Percentiles rank a stretch among this genome's conserved stretches.
These are phyloP conservation scores for Umbelopsis sp. DNA, from an alignment of 371 early-diverging fungal species.

Conservation along the genomic window DNA sequence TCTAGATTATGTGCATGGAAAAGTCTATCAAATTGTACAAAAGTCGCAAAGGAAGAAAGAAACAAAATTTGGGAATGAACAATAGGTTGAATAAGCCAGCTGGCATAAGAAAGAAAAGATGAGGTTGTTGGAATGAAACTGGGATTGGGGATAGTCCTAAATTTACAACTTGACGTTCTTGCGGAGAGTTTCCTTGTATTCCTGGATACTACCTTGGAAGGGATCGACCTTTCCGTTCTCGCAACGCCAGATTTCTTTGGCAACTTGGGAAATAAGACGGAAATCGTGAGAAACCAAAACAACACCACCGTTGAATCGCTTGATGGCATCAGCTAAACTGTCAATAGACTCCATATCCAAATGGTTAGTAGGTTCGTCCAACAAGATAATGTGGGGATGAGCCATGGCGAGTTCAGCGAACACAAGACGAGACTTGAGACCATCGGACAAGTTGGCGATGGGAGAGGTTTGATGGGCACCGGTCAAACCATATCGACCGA, in stretches of 20 bases:
- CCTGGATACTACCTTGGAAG: slow-evolving; percentile 82
- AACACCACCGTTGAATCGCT: slow-evolving; percentile 94
- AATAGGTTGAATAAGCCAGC: not conserved
- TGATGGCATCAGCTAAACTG: slow-evolving; percentile 95
- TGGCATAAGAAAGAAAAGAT: not conserved
- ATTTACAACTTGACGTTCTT: slow-evolving; percentile 74
- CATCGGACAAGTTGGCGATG: slow-evolving; percentile 91
- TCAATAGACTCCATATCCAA: slow-evolving; percentile 97
- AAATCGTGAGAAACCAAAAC: slow-evolving; percentile 99
- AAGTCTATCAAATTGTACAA: slow-evolving; percentile 18
- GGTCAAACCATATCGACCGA: slow-evolving; percentile 94
- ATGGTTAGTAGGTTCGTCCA: slow-evolving; percentile 98
- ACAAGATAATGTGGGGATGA: slow-evolving; percentile 92
- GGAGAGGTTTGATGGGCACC: slow-evolving; percentile 91
- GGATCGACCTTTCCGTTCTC: slow-evolving; percentile 79
- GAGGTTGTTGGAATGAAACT: not conserved
- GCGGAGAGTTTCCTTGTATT: slow-evolving; percentile 87
- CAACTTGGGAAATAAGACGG: slow-evolving; percentile 95
- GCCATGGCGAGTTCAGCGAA: slow-evolving; percentile 93
- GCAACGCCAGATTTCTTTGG: slow-evolving; percentile 96
- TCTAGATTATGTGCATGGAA: slow-evolving; percentile 19
- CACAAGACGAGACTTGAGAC: slow-evolving; percentile 94
- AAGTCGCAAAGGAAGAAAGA: not conserved
- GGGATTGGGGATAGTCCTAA: not conserved
- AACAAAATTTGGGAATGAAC: slow-evolving; percentile 8